Conservation (phyloP, 495 filamentous ascomycete species). For the Penicillium desertorum region DNA sequence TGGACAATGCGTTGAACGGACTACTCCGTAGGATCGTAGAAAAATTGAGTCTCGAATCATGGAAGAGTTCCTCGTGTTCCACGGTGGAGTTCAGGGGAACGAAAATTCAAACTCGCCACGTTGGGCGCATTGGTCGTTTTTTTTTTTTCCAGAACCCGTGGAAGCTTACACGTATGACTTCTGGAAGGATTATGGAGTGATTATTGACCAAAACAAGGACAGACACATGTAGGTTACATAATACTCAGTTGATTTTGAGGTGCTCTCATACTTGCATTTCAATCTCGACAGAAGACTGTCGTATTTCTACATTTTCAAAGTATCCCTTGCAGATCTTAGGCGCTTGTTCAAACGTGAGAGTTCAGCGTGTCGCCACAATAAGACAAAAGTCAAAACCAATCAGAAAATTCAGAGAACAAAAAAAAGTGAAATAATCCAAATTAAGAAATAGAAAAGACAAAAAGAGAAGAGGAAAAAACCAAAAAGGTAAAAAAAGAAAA, state of each 20-base stretch:
- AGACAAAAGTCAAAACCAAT: constrained; percentile 1
- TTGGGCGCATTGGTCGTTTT: constrained; percentile 10
- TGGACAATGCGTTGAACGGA: not conserved
- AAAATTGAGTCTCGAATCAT: no score
- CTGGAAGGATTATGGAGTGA: constrained; percentile 12
- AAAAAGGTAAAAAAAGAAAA: not conserved
- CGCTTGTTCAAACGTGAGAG: constrained; percentile 13
- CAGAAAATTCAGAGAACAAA: not conserved
- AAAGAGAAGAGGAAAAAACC: not conserved
- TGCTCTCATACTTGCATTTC: not conserved
- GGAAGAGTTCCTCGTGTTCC: not conserved
- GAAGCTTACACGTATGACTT: constrained; percentile 14
- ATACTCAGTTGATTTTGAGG: not conserved
- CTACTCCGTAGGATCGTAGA: no score
- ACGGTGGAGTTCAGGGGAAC: constrained; percentile 10
- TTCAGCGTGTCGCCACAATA: constrained; percentile 7
- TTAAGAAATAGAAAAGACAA: not conserved
- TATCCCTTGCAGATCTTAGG: constrained; percentile 10
- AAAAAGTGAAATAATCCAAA: not conserved
- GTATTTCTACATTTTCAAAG: not conserved
- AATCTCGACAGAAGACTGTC: not conserved
- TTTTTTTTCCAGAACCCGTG: constrained; percentile 8
- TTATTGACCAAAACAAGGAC: constrained; percentile 7
- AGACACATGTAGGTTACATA: not conserved
- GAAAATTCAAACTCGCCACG: constrained; percentile 11